Evolutionary conservation across 495 filamentous ascomycete genomes (phyloP).

Genomic region (Bombardia bombarda): DNA sequence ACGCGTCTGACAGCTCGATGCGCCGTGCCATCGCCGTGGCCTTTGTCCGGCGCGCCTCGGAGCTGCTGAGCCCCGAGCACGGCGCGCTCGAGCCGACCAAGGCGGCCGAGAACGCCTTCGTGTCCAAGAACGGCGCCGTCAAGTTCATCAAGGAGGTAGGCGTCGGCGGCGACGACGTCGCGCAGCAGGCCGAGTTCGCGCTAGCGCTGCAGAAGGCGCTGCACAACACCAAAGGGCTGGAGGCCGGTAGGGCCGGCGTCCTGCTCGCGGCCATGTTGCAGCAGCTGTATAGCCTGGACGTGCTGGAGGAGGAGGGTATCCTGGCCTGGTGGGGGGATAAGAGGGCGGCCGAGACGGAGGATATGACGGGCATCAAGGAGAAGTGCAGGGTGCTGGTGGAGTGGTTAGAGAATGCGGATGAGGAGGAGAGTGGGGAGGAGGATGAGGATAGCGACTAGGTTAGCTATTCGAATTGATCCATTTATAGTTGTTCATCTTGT

Average conservation of each 20-base stretch:
- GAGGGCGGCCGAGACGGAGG: conserved; percentile 52
- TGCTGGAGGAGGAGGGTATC: conserved; percentile 84
- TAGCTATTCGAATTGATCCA: too few species aligned
- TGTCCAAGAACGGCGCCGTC: conserved; percentile 34
- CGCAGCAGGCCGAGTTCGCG: conserved; percentile 74
- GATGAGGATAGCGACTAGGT: conserved; percentile 40
- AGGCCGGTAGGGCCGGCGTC: conserved; percentile 40
- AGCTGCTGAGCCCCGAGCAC: conserved; percentile 55
- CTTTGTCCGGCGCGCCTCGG: conserved; percentile 72
- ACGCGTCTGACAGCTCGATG: conserved; percentile 82
- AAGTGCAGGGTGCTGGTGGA: conserved; percentile 75
- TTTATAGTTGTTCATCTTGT: too few species aligned
- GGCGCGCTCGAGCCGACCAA: conserved; percentile 47
- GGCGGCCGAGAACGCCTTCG: conserved; percentile 54
- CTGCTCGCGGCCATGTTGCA: conserved; percentile 70
- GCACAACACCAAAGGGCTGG: conserved; percentile 45
- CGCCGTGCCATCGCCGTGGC: conserved; percentile 77
- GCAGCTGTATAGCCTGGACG: conserved; percentile 73
- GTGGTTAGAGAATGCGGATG: conserved; percentile 75
- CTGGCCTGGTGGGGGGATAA: conserved; percentile 81
- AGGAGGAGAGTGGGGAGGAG: conserved; percentile 67
- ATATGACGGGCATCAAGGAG: conserved; percentile 60
- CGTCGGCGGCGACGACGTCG: conserved; percentile 36
- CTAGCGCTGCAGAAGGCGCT: conserved; percentile 75
- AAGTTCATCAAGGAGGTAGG: conserved; percentile 51